Conservation (phyloP, 106 monocot species). For the Platanthera zijinensis region DNA sequence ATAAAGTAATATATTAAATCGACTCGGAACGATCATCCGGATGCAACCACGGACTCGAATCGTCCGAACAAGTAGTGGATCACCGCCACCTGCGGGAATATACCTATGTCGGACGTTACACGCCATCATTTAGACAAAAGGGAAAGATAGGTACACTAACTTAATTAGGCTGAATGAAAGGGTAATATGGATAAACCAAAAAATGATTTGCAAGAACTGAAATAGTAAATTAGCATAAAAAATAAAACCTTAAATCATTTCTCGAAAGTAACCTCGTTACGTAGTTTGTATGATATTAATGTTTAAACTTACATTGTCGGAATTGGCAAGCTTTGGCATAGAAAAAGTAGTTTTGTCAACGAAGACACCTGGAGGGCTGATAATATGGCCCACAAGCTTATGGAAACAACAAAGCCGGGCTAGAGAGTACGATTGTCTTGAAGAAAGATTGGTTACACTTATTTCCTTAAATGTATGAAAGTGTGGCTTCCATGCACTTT, state of each 20-base stretch:
- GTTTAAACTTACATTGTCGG: conserved; percentile 34
- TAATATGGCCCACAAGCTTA: conserved; percentile 10
- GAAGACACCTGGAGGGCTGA: conserved; percentile 17
- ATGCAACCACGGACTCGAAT: too few species aligned
- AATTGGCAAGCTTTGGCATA: conserved; percentile 15
- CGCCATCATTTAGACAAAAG: too few species aligned
- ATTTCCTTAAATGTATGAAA: conserved; percentile 6
- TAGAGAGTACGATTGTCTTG: conserved; percentile 8
- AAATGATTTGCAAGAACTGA: not conserved
- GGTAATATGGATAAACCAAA: not conserved
- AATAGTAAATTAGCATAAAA: not conserved
- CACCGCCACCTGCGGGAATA: too few species aligned
- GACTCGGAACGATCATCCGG: too few species aligned
- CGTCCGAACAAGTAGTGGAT: too few species aligned
- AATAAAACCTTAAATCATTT: not conserved
- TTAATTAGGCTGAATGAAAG: too few species aligned
- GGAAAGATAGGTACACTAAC: too few species aligned
- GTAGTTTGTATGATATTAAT: not conserved
- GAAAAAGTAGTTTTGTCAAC: conserved; percentile 25
- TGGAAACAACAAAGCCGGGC: conserved; percentile 19
- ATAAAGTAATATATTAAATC: too few species aligned
- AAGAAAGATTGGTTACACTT: not conserved
- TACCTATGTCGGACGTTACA: too few species aligned
- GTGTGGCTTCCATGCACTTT: conserved; percentile 7
- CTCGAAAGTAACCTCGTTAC: not conserved